Conservation (phyloP, 306 rosid species). For the Neltuma alba region DNA sequence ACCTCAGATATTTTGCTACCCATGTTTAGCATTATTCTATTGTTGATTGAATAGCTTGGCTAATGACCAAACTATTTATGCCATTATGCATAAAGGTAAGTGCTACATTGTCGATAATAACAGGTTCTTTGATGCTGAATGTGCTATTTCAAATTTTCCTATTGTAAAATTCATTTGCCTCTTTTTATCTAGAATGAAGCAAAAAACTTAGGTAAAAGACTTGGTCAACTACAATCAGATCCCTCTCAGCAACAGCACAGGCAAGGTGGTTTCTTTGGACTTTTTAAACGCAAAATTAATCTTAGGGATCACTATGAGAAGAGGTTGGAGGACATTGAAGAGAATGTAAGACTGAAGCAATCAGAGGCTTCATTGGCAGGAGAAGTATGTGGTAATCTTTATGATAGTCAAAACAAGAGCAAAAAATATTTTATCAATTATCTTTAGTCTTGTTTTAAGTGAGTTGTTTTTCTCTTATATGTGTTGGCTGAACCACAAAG, state of each 20-base stretch:
- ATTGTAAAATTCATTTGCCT: constrained; percentile 24
- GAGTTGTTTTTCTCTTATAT: constrained; percentile 18
- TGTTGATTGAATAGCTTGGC: constrained; percentile 16
- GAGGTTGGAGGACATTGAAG: constrained; percentile 72
- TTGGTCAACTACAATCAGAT: constrained; percentile 54
- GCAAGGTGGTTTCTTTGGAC: constrained; percentile 52
- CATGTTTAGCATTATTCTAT: constrained; percentile 2
- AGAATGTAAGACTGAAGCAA: constrained; percentile 69
- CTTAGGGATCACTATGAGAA: constrained; percentile 67
- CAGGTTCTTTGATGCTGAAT: background rate
- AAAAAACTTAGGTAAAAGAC: constrained; percentile 50
- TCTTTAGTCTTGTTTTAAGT: constrained; percentile 22
- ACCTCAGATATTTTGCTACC: constrained; percentile 1
- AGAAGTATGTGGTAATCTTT: constrained; percentile 71
- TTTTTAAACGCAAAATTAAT: constrained; percentile 54
- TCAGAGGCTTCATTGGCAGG: constrained; percentile 66
- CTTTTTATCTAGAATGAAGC: constrained; percentile 60
- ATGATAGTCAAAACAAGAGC: constrained; percentile 7
- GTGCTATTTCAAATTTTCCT: constrained; percentile 22
- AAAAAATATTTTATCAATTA: constrained; percentile 3
- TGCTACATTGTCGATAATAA: constrained; percentile 28
- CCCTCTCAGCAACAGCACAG: constrained; percentile 41
- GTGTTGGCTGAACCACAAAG: constrained; percentile 4
- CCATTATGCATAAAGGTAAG: constrained; percentile 19
- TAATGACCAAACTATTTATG: constrained; percentile 16